These are phyloP conservation scores for Nakazawaea holstii DNA, from an alignment of 805 yeast genomes.

Conservation along the genomic window DNA sequence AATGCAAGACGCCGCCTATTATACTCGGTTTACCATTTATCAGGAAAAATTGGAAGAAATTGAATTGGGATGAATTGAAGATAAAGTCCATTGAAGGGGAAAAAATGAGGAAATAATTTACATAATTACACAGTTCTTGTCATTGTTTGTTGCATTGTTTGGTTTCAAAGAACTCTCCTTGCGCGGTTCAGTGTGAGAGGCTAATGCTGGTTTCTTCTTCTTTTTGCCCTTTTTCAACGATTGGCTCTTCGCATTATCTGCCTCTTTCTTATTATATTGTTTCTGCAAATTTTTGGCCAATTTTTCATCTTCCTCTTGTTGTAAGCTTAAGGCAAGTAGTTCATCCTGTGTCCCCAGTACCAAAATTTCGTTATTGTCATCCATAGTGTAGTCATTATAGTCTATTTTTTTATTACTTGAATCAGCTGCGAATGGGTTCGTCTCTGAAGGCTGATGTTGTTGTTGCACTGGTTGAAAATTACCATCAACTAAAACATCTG, in stretches of 20 bases:
- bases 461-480: conserved; percentile 42
- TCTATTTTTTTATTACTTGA: neutral
- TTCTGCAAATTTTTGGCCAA: conserved; percentile 23
- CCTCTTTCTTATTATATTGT: conserved; percentile 11
- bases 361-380: conserved; percentile 20
- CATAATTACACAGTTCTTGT: conserved; percentile 3
- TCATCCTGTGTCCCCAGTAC: conserved; percentile 21
- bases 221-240: neutral
- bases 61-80: conserved; percentile 2
- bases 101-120: neutral
- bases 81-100: neutral
- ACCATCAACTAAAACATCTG: conserved; percentile 69
- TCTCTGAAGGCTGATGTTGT: neutral
- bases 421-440: conserved; percentile 1
- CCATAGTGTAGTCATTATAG: conserved; percentile 14
- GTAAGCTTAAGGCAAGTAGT: conserved; percentile 24
- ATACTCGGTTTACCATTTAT: conserved; percentile 5
- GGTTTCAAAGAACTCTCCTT: neutral
- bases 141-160: neutral
- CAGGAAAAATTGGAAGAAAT: neutral
- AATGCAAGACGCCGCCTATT: neutral
- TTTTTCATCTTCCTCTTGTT: conserved; percentile 26
- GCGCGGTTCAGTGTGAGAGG: no score
- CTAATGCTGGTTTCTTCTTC: neutral
- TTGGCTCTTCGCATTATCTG: neutral